These are phyloP conservation scores for Plasmodium blacklocki DNA, from an alignment of 169 alveolate species.

Conservation along the genomic window DNA sequence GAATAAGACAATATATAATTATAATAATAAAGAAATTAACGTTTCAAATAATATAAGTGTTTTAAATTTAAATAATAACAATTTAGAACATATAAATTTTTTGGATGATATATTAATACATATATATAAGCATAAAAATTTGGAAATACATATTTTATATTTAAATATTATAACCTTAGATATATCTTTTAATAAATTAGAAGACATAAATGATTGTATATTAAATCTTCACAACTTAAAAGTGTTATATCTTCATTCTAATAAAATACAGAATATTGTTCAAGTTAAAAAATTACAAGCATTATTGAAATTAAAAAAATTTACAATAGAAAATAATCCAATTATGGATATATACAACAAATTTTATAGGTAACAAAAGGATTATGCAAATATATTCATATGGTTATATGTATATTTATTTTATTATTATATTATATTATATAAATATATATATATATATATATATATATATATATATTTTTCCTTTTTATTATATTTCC, in stretches of 20 bases:
- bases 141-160: slow-evolving; percentile 13
- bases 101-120: slow-evolving; percentile 30
- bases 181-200: slow-evolving; percentile 54
- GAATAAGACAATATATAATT: slow-evolving; percentile 49
- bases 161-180: slow-evolving; percentile 55
- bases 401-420: no score
- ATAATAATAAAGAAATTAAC: slow-evolving; percentile 54
- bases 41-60: slow-evolving; percentile 39
- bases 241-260: slow-evolving; percentile 58
- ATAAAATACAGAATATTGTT: slow-evolving; percentile 28
- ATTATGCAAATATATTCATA: no score
- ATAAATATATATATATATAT: neutral
- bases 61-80: slow-evolving; percentile 66
- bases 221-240: slow-evolving; percentile 28
- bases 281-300: slow-evolving; percentile 36
- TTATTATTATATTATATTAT: neutral
- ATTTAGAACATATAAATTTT: slow-evolving; percentile 21
- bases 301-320: slow-evolving; percentile 35
- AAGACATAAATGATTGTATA: slow-evolving; percentile 15
- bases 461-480: neutral
- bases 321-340: slow-evolving; percentile 65
- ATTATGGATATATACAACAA: slow-evolving; percentile 30
- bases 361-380: slow-evolving; percentile 40
- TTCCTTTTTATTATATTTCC: neutral
- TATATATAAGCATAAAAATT: slow-evolving; percentile 21